phyloP scores from a whole-genome alignment of 2,329 filamentous ascomycete species.

The Penicillium sp. region DNA sequence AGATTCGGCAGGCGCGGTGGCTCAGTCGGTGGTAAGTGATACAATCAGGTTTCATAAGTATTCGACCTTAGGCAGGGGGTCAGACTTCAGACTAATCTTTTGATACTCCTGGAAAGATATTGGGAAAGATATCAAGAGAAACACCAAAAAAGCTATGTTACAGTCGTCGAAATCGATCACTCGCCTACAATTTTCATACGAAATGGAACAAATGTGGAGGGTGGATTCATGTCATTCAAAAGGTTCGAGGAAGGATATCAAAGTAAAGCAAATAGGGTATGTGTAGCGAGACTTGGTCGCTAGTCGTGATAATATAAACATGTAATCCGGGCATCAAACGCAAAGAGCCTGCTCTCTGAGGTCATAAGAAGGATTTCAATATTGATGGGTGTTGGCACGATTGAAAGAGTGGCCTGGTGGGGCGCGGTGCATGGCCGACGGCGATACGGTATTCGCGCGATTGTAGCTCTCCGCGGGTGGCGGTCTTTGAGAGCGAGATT shows the following conservation, averaged over 20 bases:
- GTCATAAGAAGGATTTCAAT: slow-evolving; percentile 23
- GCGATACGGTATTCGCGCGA: slow-evolving; percentile 22
- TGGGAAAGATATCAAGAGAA: too few species aligned
- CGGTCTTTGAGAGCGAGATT: slow-evolving; percentile 4
- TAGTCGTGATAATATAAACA: slow-evolving; percentile 20
- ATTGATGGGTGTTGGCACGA: slow-evolving; percentile 23
- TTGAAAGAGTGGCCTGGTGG: slow-evolving; percentile 26
- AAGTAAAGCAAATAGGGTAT: slow-evolving; percentile 14
- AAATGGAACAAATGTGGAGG: background rate
- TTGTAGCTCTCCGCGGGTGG: slow-evolving; percentile 19
- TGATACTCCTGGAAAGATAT: too few species aligned
- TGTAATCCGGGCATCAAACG: slow-evolving; percentile 24
- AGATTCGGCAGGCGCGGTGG: too few species aligned
- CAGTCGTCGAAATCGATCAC: too few species aligned
- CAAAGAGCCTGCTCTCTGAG: slow-evolving; percentile 30
- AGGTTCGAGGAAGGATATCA: slow-evolving; percentile 1
- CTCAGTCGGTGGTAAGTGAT: too few species aligned
- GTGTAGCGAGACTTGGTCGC: slow-evolving; percentile 16
- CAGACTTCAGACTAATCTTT: too few species aligned
- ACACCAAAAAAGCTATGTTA: too few species aligned
- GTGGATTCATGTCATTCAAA: slow-evolving; percentile 1
- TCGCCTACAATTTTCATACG: too few species aligned
- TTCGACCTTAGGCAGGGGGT: too few species aligned
- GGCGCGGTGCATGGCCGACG: slow-evolving; percentile 24
- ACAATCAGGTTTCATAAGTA: too few species aligned